Conservation (phyloP, 805 yeast species). For the Candida piceae region DNA sequence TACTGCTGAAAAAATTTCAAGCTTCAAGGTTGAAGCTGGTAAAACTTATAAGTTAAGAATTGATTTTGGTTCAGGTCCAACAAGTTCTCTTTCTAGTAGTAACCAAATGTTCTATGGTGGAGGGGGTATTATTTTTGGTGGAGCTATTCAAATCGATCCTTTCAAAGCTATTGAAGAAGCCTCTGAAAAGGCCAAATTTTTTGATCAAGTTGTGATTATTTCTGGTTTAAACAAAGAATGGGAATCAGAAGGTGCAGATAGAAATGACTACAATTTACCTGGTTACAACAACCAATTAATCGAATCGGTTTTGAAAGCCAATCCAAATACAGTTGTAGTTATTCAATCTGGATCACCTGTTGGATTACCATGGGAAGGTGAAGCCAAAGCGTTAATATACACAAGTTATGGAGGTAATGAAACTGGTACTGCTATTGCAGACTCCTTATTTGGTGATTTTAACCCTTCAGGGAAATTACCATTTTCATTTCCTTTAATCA, state of each 20-base stretch:
- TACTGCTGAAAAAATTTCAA: constrained; percentile 45
- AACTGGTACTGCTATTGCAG: constrained; percentile 38
- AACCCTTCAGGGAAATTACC: constrained; percentile 41
- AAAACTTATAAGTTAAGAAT: constrained; percentile 39
- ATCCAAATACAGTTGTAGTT: constrained; percentile 34
- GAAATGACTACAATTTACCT: constrained; percentile 34
- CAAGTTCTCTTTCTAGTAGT: constrained; percentile 17
- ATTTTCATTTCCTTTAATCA: constrained; percentile 33
- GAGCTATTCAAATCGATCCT: constrained; percentile 11
- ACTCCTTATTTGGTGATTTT: constrained; percentile 38
- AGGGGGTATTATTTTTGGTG: constrained; percentile 12
- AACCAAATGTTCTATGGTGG: constrained; percentile 8
- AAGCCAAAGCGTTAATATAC: constrained; percentile 28
- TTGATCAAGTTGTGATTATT: constrained; percentile 33
- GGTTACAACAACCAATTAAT: constrained; percentile 31
- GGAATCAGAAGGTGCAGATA: constrained; percentile 39
- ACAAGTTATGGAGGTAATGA: constrained; percentile 39
- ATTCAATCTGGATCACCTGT: constrained; percentile 39
- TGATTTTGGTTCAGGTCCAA: constrained; percentile 48
- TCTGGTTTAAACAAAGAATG: constrained; percentile 36
- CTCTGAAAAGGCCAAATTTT: constrained; percentile 7
- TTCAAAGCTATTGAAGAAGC: constrained; percentile 32
- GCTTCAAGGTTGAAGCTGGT: constrained; percentile 38
- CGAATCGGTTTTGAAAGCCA: constrained; percentile 28
- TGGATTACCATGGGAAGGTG: constrained; percentile 35